Evolutionary conservation across 1,284 basidiomycete species (phyloP).

Genomic region (Trametes hirsuta): DNA sequence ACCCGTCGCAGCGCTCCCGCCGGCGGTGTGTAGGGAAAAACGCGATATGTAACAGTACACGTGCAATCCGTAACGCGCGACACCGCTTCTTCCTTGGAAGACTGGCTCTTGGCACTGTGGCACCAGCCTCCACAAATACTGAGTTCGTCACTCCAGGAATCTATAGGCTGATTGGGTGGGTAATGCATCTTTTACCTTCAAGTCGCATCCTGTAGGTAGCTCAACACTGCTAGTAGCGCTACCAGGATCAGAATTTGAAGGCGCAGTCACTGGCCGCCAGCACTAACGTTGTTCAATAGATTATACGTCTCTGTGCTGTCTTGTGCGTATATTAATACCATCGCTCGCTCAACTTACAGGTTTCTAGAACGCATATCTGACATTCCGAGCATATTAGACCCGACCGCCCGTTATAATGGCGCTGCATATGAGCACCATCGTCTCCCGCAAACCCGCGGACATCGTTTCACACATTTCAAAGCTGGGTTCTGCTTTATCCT

Average conservation of each 20-base stretch:
- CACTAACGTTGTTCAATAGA: no score
- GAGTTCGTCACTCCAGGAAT: no score
- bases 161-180: no score
- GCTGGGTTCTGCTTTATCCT: constrained; percentile 37
- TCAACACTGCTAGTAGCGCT: no score
- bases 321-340: no score
- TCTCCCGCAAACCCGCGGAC: constrained; percentile 42
- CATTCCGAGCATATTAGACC: not conserved
- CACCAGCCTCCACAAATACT: no score
- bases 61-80: constrained; percentile 14
- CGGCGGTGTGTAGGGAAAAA: not conserved
- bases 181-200: no score
- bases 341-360: not conserved
- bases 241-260: no score
- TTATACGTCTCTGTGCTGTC: no score
- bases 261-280: no score
- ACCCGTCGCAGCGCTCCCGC: not conserved
- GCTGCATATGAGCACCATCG: constrained; percentile 40
- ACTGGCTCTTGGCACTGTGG: not conserved
- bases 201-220: no score
- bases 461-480: constrained; percentile 41
- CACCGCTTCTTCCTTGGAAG: not conserved
- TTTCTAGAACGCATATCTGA: not conserved
- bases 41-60: constrained; percentile 19
- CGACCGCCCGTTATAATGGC: constrained; percentile 16